Evolutionary conservation across 2,329 filamentous ascomycete species (phyloP), one percentile per base, ranked within the genome.

Genomic region (Epichloe coenophiala): DNA sequence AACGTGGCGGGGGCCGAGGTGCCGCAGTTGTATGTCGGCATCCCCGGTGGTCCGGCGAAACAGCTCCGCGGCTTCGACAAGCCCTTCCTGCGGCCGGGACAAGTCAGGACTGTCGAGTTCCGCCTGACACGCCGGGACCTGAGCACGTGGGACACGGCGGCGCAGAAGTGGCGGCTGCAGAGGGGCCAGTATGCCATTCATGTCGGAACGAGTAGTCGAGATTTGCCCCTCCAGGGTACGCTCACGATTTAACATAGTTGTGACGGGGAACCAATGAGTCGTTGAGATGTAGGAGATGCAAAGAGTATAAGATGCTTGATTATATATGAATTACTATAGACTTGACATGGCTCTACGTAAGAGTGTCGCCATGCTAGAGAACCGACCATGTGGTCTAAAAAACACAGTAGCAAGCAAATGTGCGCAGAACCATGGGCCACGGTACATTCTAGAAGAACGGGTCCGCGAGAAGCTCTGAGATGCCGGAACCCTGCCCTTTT

Each of bases 51-150:
- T 6, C 83, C 83, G 0, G 64, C 71, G 1, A 68, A 73, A 40
- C 80, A 85, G 61, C 68, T 86, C n/a, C 71, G 82, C 7, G 81
- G 83, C 7, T 86, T 86, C 37, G 77, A 78, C 48, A 86, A 86
- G 68, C 67, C 73, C 0, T 67, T 66, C 15, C 55, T 85, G 43
- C 65, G 69, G 13, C 66, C 70, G 0, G 71, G 71, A 0, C 61
- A 71, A 51, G 70, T 64, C 17, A 63, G 65, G 15, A 71, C 65
- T 0, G 65, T 81, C 0, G 63, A 58, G 0, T 77, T 86, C 51
- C 60, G 68, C 27, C 60, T 86, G 39, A 83, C 73, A 17, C 71
- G 83, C 40, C 73, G 81, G 53, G 83, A 86, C 58, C 59, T 86
- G 46, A 85, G 81, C 62, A 70, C 79, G 27, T 86, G 83, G 83